Evolutionary conservation across 2,329 filamentous ascomycete genomes (phyloP).

Genomic region (Torrubiella hemipterigena): DNA sequence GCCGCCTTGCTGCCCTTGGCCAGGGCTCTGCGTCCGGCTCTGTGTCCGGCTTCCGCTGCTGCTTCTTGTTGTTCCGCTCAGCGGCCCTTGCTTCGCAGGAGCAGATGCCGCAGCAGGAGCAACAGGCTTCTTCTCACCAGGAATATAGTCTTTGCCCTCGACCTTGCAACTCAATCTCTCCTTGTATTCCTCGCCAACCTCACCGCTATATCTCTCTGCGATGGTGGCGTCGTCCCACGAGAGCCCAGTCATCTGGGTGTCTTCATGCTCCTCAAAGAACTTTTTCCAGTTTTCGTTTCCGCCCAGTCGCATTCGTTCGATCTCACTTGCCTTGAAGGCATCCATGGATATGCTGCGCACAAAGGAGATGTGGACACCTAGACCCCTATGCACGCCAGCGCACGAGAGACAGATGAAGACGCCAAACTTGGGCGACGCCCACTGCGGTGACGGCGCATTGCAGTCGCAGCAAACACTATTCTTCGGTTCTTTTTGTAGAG

Average conservation of each 20-base stretch:
- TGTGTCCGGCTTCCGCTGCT: slow-evolving; percentile 14
- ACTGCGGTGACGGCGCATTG: slow-evolving; percentile 90
- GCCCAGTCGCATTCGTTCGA: slow-evolving; percentile 84
- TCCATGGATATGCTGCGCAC: slow-evolving; percentile 98
- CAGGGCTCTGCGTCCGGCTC: slow-evolving; percentile 27
- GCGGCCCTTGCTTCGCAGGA: slow-evolving; percentile 20
- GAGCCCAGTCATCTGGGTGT: slow-evolving; percentile 54
- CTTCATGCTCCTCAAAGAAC: slow-evolving; percentile 69
- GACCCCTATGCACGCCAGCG: slow-evolving; percentile 84
- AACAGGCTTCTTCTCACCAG: slow-evolving; percentile 46
- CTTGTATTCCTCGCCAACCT: slow-evolving; percentile 91
- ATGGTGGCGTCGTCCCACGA: slow-evolving; percentile 83
- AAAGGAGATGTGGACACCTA: slow-evolving; percentile 97
- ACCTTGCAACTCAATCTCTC: slow-evolving; percentile 79
- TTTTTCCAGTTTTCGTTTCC: slow-evolving; percentile 79
- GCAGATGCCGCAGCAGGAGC: slow-evolving; percentile 12
- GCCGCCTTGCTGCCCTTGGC: slow-evolving; percentile 13
- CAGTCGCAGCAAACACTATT: slow-evolving; percentile 95
- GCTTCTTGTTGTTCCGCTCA: slow-evolving; percentile 28
- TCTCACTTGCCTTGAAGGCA: slow-evolving; percentile 87
- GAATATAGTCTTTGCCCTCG: slow-evolving; percentile 77
- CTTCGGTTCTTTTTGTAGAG: slow-evolving; percentile 79
- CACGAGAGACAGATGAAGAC: slow-evolving; percentile 98
- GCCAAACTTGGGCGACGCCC: slow-evolving; percentile 94
- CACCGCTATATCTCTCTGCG: slow-evolving; percentile 78